These are phyloP conservation scores for Diatrype stigma DNA, from an alignment of 2,329 filamentous ascomycete species.

Conservation along the genomic window DNA sequence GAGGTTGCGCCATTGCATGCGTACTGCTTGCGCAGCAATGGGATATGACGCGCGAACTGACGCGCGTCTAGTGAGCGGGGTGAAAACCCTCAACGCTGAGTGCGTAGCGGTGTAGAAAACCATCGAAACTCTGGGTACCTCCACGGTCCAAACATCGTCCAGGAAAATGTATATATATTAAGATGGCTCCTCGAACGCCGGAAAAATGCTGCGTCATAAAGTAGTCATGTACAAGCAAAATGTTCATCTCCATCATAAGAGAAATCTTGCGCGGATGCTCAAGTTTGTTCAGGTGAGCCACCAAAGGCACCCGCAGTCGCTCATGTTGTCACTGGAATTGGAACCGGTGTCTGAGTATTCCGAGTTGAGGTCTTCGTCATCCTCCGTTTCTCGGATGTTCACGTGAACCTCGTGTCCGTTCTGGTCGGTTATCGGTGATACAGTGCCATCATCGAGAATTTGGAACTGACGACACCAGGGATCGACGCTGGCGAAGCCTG, in stretches of 20 bases:
- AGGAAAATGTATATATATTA: neutral
- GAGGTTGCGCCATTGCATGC: neutral
- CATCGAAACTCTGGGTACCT: neutral
- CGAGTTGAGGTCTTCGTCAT: conserved; percentile 17
- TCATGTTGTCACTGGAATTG: conserved; percentile 33
- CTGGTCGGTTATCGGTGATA: conserved; percentile 32
- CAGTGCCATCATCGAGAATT: conserved; percentile 36
- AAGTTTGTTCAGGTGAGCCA: conserved; percentile 37
- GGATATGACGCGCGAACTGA: neutral
- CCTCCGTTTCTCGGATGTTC: conserved; percentile 42
- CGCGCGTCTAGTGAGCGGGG: neutral
- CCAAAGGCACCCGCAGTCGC: conserved; percentile 52
- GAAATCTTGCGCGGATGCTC: neutral
- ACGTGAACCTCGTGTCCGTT: conserved; percentile 39
- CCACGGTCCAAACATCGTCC: neutral
- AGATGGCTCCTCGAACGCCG: conserved; percentile 1
- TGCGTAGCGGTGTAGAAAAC: neutral
- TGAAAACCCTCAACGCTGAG: neutral
- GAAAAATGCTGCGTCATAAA: neutral
- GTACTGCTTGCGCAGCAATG: neutral
- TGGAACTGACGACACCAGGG: conserved; percentile 47
- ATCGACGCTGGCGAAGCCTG: conserved; percentile 24
- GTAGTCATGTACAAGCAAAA: conserved; percentile 1
- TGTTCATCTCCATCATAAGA: neutral
- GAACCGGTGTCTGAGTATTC: conserved; percentile 11